Percentiles rank a stretch among this genome's conserved stretches.
phyloP scores from a whole-genome alignment of 352 stramenopile genomes.

The Phytopythium boreale region DNA sequence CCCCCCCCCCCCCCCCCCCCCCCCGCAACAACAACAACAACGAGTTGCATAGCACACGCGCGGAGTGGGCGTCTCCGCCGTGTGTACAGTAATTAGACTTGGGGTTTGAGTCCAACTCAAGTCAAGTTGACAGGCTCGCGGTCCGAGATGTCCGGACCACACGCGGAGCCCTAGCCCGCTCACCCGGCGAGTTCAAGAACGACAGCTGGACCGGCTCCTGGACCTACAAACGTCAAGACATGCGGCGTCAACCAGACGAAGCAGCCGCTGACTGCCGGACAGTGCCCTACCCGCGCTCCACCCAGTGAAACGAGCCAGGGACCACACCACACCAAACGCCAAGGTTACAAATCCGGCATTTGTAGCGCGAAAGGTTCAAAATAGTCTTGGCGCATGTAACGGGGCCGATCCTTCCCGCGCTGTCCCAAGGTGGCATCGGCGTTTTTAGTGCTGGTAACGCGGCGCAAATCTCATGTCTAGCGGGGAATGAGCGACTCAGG shows the following conservation, averaged over 20 bases:
- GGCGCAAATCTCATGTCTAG: neutral
- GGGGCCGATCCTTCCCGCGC: too few species aligned
- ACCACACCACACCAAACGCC: too few species aligned
- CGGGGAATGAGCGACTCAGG: neutral
- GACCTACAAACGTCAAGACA: neutral
- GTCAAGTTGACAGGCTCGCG: neutral
- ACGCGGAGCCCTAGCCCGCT: neutral
- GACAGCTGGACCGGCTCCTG: slow-evolving; percentile 3
- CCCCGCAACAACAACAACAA: too few species aligned
- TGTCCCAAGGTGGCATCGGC: too few species aligned
- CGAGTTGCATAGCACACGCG: neutral
- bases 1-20: too few species aligned
- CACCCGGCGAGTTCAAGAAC: neutral
- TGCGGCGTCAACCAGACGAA: neutral
- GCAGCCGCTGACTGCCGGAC: neutral
- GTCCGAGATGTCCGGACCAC: neutral
- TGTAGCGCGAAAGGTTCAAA: neutral
- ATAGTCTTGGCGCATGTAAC: neutral
- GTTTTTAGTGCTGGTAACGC: slow-evolving; percentile 1
- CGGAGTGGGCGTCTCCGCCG: too few species aligned
- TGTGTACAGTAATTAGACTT: too few species aligned
- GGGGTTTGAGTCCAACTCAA: neutral
- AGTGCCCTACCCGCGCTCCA: too few species aligned
- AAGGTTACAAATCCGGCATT: neutral
- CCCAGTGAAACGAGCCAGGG: too few species aligned